Conservation (phyloP, 257 asterid species). For the Solanum habrochaites region DNA sequence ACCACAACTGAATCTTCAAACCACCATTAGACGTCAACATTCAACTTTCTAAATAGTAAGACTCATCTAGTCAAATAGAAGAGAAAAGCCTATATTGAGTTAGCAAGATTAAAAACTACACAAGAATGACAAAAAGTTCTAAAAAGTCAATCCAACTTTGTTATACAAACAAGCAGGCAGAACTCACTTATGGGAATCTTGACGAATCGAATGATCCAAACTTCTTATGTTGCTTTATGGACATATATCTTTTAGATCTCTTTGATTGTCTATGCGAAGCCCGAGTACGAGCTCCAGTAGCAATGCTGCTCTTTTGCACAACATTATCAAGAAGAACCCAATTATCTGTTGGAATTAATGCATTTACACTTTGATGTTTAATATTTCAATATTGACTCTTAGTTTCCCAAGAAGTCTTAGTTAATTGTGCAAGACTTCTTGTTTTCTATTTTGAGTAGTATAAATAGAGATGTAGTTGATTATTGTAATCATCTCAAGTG, state of each 20-base stretch:
- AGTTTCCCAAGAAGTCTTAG: too few species aligned
- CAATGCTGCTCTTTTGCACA: constrained; percentile 35
- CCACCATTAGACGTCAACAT: not conserved
- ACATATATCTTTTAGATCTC: constrained; percentile 73
- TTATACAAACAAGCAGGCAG: not conserved
- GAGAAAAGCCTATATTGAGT: not conserved
- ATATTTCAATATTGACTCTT: too few species aligned
- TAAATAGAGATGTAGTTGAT: too few species aligned
- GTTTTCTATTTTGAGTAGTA: too few species aligned
- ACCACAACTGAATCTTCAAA: not conserved
- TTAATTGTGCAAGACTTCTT: too few species aligned
- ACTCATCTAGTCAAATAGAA: not conserved
- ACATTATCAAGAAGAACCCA: constrained; percentile 78
- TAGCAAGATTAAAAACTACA: not conserved
- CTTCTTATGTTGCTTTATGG: constrained; percentile 58
- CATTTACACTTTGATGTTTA: too few species aligned
- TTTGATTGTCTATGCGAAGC: constrained; percentile 35
- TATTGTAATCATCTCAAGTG: too few species aligned
- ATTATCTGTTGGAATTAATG: not conserved
- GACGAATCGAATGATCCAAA: constrained; percentile 42
- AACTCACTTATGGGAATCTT: constrained; percentile 59
- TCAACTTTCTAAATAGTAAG: not conserved
- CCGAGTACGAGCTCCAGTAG: constrained; percentile 9
- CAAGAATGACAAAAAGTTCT: not conserved
- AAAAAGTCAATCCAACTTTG: not conserved